Base-by-base conservation (phyloP, 2,329 filamentous ascomycete species). In the Drechslerella coelobrocha region DNA sequence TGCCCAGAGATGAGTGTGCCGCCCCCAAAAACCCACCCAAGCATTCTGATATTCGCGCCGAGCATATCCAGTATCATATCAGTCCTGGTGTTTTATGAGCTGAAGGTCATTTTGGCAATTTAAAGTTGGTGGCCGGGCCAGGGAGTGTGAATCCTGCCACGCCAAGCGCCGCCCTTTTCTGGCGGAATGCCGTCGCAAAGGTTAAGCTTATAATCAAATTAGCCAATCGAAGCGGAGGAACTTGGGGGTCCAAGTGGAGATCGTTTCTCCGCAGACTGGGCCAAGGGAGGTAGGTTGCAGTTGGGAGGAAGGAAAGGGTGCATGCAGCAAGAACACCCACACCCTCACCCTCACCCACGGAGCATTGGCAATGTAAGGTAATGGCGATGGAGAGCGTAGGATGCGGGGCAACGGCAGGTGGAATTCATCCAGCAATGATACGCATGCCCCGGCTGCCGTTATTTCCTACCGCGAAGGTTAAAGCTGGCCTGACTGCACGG, bases 121-220 rank as follows among this genome's bases (percentile, higher is more conserved):
- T 31, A 31, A 31, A 31, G 29, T 31, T 31, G 29, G 29, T 6
- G 29, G 29, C 12, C 12, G 12, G n/a, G n/a, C n/a, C 29, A 31
- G 29, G 29, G 29, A 31, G 29, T 12, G 29, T 6, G 29, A 31
- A 31, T 31, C 55, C 37, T 29, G 27, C 45, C 45, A 26, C 56
- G 56, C 56, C 37, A 61, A 61, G 45, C 21, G 29, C 21, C 19
- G 7, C 37, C 39, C 54, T 37, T 51, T 37, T 41, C 47, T 52
- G 47, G 57, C 48, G 37, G 48, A 61, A 53, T 61, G 57, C 65
- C 52, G 52, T 61, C 63, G 57, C 43, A 52, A 61, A 51, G 63
- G 57, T 69, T 69, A 69, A 69, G 65, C 65, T 69, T 69, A 45
- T 45, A 69, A 69, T 69, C 43, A 69, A 69, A 69, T 69, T 69